phyloP scores from a whole-genome alignment of 495 filamentous ascomycete species.

The Penicillium atrosanguineum region DNA sequence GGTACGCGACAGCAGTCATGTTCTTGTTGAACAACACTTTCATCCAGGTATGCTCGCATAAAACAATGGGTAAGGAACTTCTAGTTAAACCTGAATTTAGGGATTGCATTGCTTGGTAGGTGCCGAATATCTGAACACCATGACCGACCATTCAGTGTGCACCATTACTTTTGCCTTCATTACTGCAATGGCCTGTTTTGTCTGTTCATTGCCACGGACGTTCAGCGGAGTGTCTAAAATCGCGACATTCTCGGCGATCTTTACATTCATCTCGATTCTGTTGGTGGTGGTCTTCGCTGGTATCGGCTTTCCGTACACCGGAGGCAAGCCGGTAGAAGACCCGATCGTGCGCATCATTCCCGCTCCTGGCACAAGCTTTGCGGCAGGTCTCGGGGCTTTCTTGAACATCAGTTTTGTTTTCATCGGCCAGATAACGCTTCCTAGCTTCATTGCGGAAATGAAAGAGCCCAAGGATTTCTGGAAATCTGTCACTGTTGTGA shows the following conservation, averaged over 20 bases:
- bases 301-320: slow-evolving; percentile 61
- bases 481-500: slow-evolving; percentile 79
- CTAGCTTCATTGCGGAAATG: slow-evolving; percentile 88
- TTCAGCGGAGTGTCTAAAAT: slow-evolving; percentile 71
- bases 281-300: slow-evolving; percentile 73
- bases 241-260: slow-evolving; percentile 67
- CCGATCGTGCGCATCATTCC: slow-evolving; percentile 63
- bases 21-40: slow-evolving; percentile 87
- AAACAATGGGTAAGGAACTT: too few relatives aligned
- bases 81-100: slow-evolving; percentile 28
- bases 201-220: slow-evolving; percentile 74
- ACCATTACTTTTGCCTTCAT: slow-evolving; percentile 70
- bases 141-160: slow-evolving; percentile 59
- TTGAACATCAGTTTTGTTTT: slow-evolving; percentile 85
- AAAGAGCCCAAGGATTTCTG: slow-evolving; percentile 76
- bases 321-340: slow-evolving; percentile 50
- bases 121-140: slow-evolving; percentile 78
- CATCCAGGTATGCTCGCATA: slow-evolving; percentile 35
- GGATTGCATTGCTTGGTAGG: slow-evolving; percentile 73
- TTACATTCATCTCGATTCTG: slow-evolving; percentile 78
- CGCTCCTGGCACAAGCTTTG: slow-evolving; percentile 63
- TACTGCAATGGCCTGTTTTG: slow-evolving; percentile 61
- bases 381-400: slow-evolving; percentile 72
- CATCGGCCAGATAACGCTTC: slow-evolving; percentile 84
- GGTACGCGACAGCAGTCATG: slow-evolving; percentile 78